These are phyloP conservation scores for Parathielavia hyrcaniae DNA, from an alignment of 495 filamentous ascomycete genomes.

Conservation along the genomic window DNA sequence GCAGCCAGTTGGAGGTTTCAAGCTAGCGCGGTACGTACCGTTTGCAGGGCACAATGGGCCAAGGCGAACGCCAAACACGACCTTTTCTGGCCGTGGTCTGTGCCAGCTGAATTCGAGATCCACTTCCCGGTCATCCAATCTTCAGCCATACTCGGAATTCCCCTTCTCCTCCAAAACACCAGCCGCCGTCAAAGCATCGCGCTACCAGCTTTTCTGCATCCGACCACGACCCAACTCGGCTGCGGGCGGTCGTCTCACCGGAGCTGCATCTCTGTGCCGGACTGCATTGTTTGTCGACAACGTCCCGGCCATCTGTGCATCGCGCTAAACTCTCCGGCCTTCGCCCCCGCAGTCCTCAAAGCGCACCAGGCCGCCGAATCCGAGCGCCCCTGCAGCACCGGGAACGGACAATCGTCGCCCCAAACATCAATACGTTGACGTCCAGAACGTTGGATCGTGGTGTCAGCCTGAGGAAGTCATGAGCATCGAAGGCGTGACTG, in stretches of 20 bases:
- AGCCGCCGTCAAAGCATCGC: conserved; percentile 13
- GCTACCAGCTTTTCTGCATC: conserved; percentile 10
- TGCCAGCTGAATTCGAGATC: conserved; percentile 27
- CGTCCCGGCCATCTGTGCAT: neutral
- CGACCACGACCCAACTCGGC: neutral
- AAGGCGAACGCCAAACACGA: no score
- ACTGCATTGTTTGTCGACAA: neutral
- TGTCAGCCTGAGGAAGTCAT: neutral
- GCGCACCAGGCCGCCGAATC: no score
- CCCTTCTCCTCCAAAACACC: conserved; percentile 26
- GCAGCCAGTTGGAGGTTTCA: no score
- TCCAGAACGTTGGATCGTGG: neutral
- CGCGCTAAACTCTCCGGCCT: neutral
- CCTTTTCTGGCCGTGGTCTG: conserved; percentile 5
- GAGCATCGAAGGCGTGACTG: neutral
- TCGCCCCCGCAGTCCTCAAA: neutral
- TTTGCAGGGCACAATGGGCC: neutral
- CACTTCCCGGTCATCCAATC: conserved; percentile 30
- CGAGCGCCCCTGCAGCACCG: no score
- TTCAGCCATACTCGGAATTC: conserved; percentile 16
- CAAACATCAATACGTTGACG: neutral
- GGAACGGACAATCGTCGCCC: neutral
- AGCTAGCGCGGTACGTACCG: no score
- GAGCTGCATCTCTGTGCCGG: neutral
- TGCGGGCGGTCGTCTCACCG: neutral